A percentile compares a stretch with the other conserved stretches of the same genome.
Conservation (phyloP, 2,329 filamentous ascomycete genomes). For the Colletotrichum sp. region DNA sequence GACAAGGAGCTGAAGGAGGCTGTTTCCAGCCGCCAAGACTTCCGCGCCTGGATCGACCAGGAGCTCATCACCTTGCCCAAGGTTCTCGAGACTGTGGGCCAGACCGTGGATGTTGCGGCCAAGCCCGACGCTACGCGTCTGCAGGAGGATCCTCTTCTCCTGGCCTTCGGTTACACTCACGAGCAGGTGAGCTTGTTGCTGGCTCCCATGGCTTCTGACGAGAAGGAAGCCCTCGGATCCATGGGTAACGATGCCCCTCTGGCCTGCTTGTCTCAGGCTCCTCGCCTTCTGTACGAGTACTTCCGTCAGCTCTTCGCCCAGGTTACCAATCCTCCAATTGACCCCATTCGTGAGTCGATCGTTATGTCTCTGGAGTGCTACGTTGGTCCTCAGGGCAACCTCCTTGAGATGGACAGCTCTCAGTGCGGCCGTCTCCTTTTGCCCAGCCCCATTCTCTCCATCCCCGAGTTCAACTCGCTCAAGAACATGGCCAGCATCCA, state of each 20-base stretch:
- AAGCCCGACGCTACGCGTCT: constrained; percentile 73
- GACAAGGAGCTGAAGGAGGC: constrained; percentile 90
- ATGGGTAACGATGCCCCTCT: constrained; percentile 98
- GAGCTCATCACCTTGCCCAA: constrained; percentile 83
- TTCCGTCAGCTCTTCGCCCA: constrained; percentile 98
- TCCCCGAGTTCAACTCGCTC: constrained; percentile 88
- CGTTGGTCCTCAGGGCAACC: constrained; percentile 92
- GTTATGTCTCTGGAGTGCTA: constrained; percentile 99
- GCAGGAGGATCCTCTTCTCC: constrained; percentile 83
- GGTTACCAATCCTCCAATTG: constrained; percentile 97
- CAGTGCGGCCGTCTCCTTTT: constrained; percentile 88
- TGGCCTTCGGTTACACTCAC: constrained; percentile 91
- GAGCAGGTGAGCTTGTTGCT: constrained; percentile 93
- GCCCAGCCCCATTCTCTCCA: constrained; percentile 86
- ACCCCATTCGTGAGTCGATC: constrained; percentile 95
- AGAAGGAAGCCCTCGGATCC: constrained; percentile 94
- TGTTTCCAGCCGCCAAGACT: constrained; percentile 86
- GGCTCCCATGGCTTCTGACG: constrained; percentile 95
- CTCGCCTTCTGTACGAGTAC: constrained; percentile 91
- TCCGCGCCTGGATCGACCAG: constrained; percentile 85
- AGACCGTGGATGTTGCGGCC: constrained; percentile 65
- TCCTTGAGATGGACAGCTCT: constrained; percentile 89
- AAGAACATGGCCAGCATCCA: constrained; percentile 77
- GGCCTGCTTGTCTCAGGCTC: constrained; percentile 88
- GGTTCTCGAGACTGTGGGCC: constrained; percentile 67